Percentiles rank a stretch among this genome's conserved stretches.
phyloP scores from a whole-genome alignment of 257 asterid species.

The Linaria vulgaris region DNA sequence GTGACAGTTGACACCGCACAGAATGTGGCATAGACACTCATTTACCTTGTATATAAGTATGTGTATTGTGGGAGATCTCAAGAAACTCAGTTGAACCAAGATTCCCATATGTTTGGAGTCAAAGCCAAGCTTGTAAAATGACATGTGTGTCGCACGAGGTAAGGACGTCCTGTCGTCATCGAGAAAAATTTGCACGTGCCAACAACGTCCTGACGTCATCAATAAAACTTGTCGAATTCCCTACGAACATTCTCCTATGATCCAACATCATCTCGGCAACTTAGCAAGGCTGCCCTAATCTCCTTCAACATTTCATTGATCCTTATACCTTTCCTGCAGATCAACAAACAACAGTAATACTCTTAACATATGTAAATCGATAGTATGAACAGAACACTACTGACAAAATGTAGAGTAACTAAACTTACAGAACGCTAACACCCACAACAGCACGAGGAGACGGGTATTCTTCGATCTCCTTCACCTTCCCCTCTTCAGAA shows the following conservation, averaged over 20 bases:
- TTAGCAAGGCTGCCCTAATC: constrained; percentile 64
- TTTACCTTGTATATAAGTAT: background rate
- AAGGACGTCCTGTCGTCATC: background rate
- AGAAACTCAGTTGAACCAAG: background rate
- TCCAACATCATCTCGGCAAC: constrained; percentile 36
- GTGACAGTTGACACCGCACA: background rate
- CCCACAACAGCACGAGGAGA: constrained; percentile 81
- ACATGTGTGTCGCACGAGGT: background rate
- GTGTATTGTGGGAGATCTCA: background rate
- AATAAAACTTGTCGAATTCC: background rate
- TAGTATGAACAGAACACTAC: too few species aligned
- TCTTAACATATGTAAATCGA: background rate
- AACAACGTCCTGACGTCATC: background rate
- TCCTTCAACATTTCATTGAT: constrained; percentile 63
- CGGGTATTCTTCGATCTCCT: constrained; percentile 82
- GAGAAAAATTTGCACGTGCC: background rate
- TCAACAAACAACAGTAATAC: background rate
- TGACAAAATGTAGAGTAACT: background rate
- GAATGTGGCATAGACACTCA: background rate
- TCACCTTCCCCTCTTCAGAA: constrained; percentile 49
- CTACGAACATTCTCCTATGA: background rate
- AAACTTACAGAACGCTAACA: constrained; percentile 91
- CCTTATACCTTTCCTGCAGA: constrained; percentile 57
- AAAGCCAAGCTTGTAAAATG: background rate
- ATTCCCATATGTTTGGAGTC: background rate